These are phyloP conservation scores for Pseudopyricularia cyperi DNA, from an alignment of 2,329 filamentous ascomycete genomes.

Conservation along the genomic window DNA sequence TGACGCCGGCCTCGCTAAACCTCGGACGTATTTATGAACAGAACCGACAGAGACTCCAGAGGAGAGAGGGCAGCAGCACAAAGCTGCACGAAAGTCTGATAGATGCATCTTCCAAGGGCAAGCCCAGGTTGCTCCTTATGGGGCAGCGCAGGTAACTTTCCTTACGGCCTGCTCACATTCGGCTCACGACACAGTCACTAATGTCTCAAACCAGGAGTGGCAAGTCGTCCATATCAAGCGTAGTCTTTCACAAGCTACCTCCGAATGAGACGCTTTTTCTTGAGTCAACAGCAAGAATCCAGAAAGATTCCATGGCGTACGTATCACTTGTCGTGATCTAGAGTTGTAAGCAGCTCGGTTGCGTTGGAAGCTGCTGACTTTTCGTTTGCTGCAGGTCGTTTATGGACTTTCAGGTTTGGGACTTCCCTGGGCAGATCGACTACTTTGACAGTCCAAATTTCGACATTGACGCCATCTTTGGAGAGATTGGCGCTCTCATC, in stretches of 20 bases:
- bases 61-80: constrained; percentile 30
- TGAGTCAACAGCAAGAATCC: constrained; percentile 86
- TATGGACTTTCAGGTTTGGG: constrained; percentile 98
- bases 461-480: constrained; percentile 87
- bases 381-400: constrained; percentile 54
- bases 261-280: constrained; percentile 92
- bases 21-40: constrained; percentile 50
- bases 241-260: constrained; percentile 97
- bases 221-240: constrained; percentile 95
- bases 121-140: constrained; percentile 85
- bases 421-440: constrained; percentile 90
- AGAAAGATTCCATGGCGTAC: constrained; percentile 91
- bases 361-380: background rate
- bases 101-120: constrained; percentile 43
- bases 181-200: no score
- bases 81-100: constrained; percentile 26
- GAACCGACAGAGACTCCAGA: constrained; percentile 39
- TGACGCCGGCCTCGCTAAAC: constrained; percentile 48
- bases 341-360: background rate
- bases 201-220: constrained; percentile 56
- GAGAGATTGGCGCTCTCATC: constrained; percentile 84
- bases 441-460: constrained; percentile 77
- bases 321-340: constrained; percentile 15
- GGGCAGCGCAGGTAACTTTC: constrained; percentile 70
- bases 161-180: background rate